Evolutionary conservation across 768 basidiomycete species (phyloP).

Genomic region (Suillus lakei): DNA sequence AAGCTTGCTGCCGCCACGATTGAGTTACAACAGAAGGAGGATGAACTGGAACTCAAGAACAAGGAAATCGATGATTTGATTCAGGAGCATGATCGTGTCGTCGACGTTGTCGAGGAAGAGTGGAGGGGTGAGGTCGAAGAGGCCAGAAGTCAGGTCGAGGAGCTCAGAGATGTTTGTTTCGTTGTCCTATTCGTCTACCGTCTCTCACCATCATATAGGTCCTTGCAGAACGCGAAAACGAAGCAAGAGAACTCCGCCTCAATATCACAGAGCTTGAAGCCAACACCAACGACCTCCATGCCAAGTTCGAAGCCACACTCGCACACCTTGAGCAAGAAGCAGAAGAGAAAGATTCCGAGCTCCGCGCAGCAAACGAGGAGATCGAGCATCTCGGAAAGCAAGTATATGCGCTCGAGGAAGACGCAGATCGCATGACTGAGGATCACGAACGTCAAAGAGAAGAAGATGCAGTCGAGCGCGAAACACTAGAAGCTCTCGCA

Average conservation of each 20-base stretch:
- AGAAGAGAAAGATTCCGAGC: slow-evolving; percentile 79
- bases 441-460: slow-evolving; percentile 70
- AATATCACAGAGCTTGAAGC: slow-evolving; percentile 78
- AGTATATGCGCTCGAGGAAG: slow-evolving; percentile 86
- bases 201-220: slow-evolving; percentile 47
- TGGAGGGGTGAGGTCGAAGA: slow-evolving; percentile 92
- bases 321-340: slow-evolving; percentile 79
- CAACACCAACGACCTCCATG: slow-evolving; percentile 68
- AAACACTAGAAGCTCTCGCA: slow-evolving; percentile 67
- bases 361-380: slow-evolving; percentile 72
- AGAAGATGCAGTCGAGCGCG: slow-evolving; percentile 74
- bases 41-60: slow-evolving; percentile 81
- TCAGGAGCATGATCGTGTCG: slow-evolving; percentile 71
- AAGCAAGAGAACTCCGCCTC: slow-evolving; percentile 75
- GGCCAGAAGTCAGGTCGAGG: slow-evolving; percentile 76
- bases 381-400: slow-evolving; percentile 82
- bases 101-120: slow-evolving; percentile 77
- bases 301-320: slow-evolving; percentile 75
- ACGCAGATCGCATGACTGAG: slow-evolving; percentile 77
- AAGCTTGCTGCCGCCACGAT: slow-evolving; percentile 80
- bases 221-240: slow-evolving; percentile 78
- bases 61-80: slow-evolving; percentile 81
- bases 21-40: slow-evolving; percentile 85
- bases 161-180: slow-evolving; percentile 68
- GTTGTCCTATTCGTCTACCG: neutral